Base-by-base conservation (phyloP, 2,329 filamentous ascomycete genomes). In the Aspergillus glaucus region DNA sequence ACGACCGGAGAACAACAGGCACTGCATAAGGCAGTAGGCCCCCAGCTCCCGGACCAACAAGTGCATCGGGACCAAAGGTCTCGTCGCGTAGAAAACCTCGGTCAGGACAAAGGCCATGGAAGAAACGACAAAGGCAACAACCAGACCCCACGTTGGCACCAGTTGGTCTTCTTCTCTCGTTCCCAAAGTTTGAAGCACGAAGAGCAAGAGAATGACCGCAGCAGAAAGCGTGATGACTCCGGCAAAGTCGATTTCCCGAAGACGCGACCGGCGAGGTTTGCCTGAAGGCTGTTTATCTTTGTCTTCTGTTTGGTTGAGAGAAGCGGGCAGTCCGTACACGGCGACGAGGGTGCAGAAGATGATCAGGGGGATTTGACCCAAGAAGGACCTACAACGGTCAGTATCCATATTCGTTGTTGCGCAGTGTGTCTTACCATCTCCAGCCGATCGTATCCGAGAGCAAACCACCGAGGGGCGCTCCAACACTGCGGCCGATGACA, bases 361-460 rank as follows among this genome's bases (percentile, higher is more conserved):
- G 14, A 79, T 74, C n/a, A 80, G 65, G 0, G 81, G 81, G 1
- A 75, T 70, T 62, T 85, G 81, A 4, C 75, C 74, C 0, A 79
- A 58, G 55, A 85, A 85, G 0, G 79, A 79, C 75, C 76, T 72
- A 32, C 14, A 6, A 49, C 10, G 8, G 15, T 40, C n/a, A 40
- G 12, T 15, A 40, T 44, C 1, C 6, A 21, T 30, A 15, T 26
- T 39, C 4, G 14, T 24, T 14, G 17, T 17, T 19, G 10, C 2
- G 3, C n/a, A 26, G 32, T 24, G 3, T 22, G 21, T 22, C 68
- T 55, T 54, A 77, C 82, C 83, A 86, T 39, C 86, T 74, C 86
- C 86, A 90, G 26, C 86, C 86, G 1, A 89, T 66, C 30, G 72
- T 74, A 59, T 89, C 85, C 21, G 84, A 84, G 60, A 90, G 79